These are phyloP conservation scores for Tolypocladium guangdongense DNA, from an alignment of 2,329 filamentous ascomycete species.

Conservation along the genomic window DNA sequence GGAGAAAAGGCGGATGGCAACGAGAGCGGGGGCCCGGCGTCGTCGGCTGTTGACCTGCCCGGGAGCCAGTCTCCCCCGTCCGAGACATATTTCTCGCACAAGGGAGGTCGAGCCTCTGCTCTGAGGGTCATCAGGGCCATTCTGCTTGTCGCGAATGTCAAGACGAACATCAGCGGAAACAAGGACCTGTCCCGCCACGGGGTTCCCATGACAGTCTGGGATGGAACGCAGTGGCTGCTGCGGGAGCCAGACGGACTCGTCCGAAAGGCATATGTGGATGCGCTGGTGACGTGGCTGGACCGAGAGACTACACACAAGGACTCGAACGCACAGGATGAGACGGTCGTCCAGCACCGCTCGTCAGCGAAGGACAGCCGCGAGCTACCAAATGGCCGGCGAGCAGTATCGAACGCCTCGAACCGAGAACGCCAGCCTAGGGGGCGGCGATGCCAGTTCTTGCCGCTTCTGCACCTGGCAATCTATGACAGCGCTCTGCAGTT, in stretches of 20 bases:
- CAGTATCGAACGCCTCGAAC: constrained; percentile 55
- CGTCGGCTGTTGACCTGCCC: constrained; percentile 26
- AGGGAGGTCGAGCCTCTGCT: constrained; percentile 49
- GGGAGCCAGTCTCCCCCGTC: constrained; percentile 32
- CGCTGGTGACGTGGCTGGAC: constrained; percentile 72
- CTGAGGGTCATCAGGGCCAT: constrained; percentile 75
- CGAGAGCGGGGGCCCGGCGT: constrained; percentile 19
- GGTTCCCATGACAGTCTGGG: constrained; percentile 78
- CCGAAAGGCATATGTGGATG: constrained; percentile 75
- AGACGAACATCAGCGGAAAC: constrained; percentile 45
- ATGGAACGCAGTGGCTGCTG: constrained; percentile 90
- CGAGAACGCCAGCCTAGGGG: constrained; percentile 42
- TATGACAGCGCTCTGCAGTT: constrained; percentile 78
- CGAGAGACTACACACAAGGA: constrained; percentile 64
- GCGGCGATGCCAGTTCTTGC: constrained; percentile 60
- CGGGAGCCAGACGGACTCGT: constrained; percentile 70
- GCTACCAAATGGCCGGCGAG: constrained; percentile 42
- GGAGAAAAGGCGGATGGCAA: constrained; percentile 33
- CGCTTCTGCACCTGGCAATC: constrained; percentile 74
- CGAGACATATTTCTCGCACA: constrained; percentile 43
- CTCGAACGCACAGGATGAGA: constrained; percentile 48
- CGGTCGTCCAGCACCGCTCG: constrained; percentile 32
- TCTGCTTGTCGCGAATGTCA: constrained; percentile 67
- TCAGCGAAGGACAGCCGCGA: constrained; percentile 31
- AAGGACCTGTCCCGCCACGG: constrained; percentile 59